Conservation (phyloP, 495 filamentous ascomycete genomes). For the Annulohypoxylon moriforme region DNA sequence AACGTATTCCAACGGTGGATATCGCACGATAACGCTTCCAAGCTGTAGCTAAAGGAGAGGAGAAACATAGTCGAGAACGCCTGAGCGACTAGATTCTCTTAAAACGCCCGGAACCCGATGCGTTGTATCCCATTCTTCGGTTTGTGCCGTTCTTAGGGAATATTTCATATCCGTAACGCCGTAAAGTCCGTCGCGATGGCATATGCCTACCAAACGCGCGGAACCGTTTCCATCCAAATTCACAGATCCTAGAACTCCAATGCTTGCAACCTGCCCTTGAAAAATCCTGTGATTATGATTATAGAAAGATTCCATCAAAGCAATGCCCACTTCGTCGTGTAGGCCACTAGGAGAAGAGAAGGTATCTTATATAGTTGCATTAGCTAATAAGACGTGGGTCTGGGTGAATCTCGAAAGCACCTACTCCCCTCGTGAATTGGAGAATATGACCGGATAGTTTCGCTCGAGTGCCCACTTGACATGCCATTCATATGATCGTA, state of each 20-base stretch:
- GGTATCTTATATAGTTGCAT: conserved; percentile 1
- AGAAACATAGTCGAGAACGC: conserved; percentile 16
- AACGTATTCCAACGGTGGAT: not conserved
- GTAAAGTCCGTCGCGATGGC: conserved; percentile 25
- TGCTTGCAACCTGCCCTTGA: conserved; percentile 9
- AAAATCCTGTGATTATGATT: conserved; percentile 20
- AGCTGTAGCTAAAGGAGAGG: conserved; percentile 4
- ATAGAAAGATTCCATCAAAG: conserved; percentile 4
- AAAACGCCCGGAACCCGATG: conserved; percentile 34
- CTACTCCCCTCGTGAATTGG: not conserved
- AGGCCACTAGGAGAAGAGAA: not conserved
- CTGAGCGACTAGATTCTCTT: conserved; percentile 14
- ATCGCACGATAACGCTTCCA: not conserved
- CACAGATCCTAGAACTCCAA: conserved; percentile 24
- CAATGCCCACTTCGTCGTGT: not conserved
- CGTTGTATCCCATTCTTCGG: conserved; percentile 28
- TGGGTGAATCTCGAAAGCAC: not conserved
- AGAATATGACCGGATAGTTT: not conserved
- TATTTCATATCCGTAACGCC: conserved; percentile 33
- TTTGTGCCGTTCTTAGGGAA: conserved; percentile 22
- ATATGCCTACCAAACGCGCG: conserved; percentile 19
- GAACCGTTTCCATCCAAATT: conserved; percentile 7
- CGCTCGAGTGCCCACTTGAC: not conserved
- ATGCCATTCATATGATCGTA: not conserved
- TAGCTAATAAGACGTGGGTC: not conserved